Conservation (phyloP, 2,329 filamentous ascomycete species). For the Ceratocystis destructans region DNA sequence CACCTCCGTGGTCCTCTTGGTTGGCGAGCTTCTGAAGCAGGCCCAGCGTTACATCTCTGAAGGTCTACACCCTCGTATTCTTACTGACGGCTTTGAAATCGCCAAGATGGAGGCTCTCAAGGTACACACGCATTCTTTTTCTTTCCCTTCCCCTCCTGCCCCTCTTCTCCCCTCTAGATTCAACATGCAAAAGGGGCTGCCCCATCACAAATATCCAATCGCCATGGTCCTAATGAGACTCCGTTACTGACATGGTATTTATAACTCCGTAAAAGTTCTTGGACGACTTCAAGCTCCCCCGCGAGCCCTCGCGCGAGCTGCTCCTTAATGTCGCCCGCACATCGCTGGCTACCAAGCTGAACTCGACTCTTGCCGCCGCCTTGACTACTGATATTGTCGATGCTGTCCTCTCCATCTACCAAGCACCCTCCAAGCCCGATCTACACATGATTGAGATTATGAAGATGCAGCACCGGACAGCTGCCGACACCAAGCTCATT, state of each 20-base stretch:
- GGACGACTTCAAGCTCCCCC: constrained; percentile 79
- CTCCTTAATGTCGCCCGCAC: constrained; percentile 86
- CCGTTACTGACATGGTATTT: constrained; percentile 17
- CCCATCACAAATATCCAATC: constrained; percentile 12
- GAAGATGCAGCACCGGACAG: constrained; percentile 98
- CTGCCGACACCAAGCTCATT: constrained; percentile 92
- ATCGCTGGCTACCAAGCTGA: constrained; percentile 89
- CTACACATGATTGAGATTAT: constrained; percentile 99
- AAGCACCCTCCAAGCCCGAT: constrained; percentile 80
- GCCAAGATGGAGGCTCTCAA: constrained; percentile 87
- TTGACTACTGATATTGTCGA: constrained; percentile 94
- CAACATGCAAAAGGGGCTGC: too few species aligned
- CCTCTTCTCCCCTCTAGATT: too few species aligned
- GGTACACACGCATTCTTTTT: constrained; percentile 32
- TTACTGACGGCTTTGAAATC: constrained; percentile 95
- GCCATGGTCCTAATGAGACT: neutral
- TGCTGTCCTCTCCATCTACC: constrained; percentile 86
- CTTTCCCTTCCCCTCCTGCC: too few species aligned
- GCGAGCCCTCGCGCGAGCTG: constrained; percentile 83
- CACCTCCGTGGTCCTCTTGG: constrained; percentile 86
- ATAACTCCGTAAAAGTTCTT: constrained; percentile 52
- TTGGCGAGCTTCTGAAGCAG: constrained; percentile 95
- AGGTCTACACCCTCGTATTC: constrained; percentile 89
- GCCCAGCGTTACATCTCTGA: constrained; percentile 92
- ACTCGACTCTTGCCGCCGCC: constrained; percentile 72